Evolutionary conservation across 1,284 basidiomycete species (phyloP), one percentile per base, ranked within the genome.

Genomic region (Rhodotorula sp.): DNA sequence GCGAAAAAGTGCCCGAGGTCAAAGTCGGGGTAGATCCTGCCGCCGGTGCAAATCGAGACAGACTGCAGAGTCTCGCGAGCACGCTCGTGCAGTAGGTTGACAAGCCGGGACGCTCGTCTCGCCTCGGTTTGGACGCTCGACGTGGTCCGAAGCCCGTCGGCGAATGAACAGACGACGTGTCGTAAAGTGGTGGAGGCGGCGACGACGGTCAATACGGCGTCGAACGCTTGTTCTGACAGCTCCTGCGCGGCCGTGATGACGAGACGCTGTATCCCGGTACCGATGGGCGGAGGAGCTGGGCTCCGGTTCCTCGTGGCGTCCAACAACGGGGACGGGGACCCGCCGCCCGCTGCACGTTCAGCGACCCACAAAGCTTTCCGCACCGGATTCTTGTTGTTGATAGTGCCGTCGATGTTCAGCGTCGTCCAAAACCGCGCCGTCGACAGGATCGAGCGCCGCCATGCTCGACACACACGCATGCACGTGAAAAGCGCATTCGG

Each of bases 221-320:
- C 16, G 15, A 57, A 62, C 3, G 63, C 45, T 14, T 38, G 34
- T 3, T 56, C 47, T 12, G 65, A 48, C 14, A 73, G n/a, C 18
- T 73, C 68, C 31, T 67, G 66, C 19, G 71, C 66, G 1, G 71
- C 68, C 1, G 71, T 73, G 23, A 73, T 28, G 49, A 73, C 60
- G 56, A 73, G 47, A 2, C 59, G 65, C 34, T 48, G 47, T 0
- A 73, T 3, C 0, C 68, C 71, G 16, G 19, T 26, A 2, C 26
- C n/a, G 54, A n/a, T 26, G 16, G 5, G 26, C 4, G 12, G 54
- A 18, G 26, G n/a, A 12, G 52, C 5, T 15, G 14, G 16, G n/a
- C 52, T 55, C n/a, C 23, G 26, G 23, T 19, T 31, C 43, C 50
- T 23, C 49, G 18, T 43, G 12, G 10, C 7, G n/a, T 28, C 19